These are phyloP conservation scores for Cladophialophora psammophila DNA, from an alignment of 2,329 filamentous ascomycete species.

Conservation along the genomic window DNA sequence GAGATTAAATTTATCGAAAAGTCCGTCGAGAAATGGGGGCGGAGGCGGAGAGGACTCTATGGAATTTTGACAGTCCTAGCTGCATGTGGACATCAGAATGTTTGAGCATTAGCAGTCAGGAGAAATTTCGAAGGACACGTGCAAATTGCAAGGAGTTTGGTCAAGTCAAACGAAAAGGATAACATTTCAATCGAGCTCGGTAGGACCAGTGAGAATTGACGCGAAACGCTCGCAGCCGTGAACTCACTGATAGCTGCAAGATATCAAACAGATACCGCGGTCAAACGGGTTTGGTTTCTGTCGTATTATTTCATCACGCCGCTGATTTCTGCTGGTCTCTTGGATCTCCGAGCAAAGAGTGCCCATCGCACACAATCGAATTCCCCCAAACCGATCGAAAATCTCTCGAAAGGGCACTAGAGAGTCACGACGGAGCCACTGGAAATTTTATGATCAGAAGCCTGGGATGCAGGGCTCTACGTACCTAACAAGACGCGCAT, in stretches of 20 bases:
- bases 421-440: background rate
- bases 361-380: no score
- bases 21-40: conserved; percentile 8
- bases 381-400: no score
- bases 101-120: background rate
- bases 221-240: background rate
- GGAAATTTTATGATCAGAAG: conserved; percentile 21
- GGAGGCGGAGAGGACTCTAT: conserved; percentile 17
- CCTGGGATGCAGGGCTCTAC: conserved; percentile 23
- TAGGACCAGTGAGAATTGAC: background rate
- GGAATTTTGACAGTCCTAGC: conserved; percentile 12
- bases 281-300: background rate
- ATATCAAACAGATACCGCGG: background rate
- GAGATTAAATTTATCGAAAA: conserved; percentile 32
- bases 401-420: no score
- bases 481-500: conserved; percentile 17
- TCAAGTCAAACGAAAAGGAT: background rate
- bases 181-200: background rate
- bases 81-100: background rate
- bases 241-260: background rate
- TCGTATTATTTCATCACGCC: background rate
- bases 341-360: background rate
- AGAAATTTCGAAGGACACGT: background rate
- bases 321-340: background rate
- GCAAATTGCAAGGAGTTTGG: background rate